phyloP scores from a whole-genome alignment of 1,284 basidiomycete genomes.

The Somion occarium region DNA sequence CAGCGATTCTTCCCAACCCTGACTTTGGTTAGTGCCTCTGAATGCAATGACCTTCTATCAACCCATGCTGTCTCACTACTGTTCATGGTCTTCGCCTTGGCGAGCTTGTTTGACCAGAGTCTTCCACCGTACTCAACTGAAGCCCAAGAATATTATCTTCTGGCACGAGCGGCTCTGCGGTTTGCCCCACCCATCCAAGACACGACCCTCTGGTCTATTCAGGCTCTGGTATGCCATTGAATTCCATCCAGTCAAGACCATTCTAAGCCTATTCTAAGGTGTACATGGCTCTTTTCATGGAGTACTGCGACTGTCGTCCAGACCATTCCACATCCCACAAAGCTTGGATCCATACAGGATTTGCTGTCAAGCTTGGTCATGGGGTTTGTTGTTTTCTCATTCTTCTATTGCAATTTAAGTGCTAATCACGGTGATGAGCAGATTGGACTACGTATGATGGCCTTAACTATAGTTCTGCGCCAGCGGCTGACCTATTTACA shows the following conservation, averaged over 20 bases:
- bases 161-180: slow-evolving; percentile 47
- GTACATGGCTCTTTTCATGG: slow-evolving; percentile 54
- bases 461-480: neutral
- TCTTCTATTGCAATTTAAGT: slow-evolving; percentile 2
- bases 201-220: slow-evolving; percentile 48
- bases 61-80: slow-evolving; percentile 49
- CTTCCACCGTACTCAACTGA: slow-evolving; percentile 39
- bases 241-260: neutral
- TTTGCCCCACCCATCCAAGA: slow-evolving; percentile 40
- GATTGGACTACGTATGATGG: slow-evolving; percentile 61
- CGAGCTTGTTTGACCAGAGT: slow-evolving; percentile 42
- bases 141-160: slow-evolving; percentile 53
- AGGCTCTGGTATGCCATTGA: slow-evolving; percentile 40
- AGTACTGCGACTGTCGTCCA: slow-evolving; percentile 47
- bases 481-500: slow-evolving; percentile 5
- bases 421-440: slow-evolving; percentile 21
- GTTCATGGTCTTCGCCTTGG: slow-evolving; percentile 41
- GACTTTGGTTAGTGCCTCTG: no score
- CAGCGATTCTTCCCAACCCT: neutral
- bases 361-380: slow-evolving; percentile 51
- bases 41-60: slow-evolving; percentile 11
- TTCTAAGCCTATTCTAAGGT: slow-evolving; percentile 31
- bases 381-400: slow-evolving; percentile 37
- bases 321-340: slow-evolving; percentile 38
- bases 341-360: slow-evolving; percentile 52